Evolutionary conservation across 352 stramenopile genomes (phyloP), one percentile per base, ranked within the genome.

Genomic region (Sclerospora graminicola): DNA sequence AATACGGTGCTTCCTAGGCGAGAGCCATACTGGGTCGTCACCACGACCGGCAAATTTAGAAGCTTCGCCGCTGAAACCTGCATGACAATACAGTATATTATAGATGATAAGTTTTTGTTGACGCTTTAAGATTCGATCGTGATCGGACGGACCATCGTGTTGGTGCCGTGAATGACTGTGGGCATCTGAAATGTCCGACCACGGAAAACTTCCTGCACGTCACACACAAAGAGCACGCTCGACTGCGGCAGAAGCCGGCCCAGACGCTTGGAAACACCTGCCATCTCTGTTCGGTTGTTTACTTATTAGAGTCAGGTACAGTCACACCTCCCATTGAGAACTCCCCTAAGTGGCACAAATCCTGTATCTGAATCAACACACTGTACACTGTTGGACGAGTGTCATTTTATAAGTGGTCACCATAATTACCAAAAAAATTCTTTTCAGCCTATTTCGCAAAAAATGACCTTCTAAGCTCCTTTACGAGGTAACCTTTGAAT

Each of bases 191-290:
- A 90, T 47, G 96, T 98, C 15, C 94, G 48, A 27, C 83, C 79
- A 39, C 90, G 87, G 65, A 99, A 99, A n/a, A 84, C 56, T 63
- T 98, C 89, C 71, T 99, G 95, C 20, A 99, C 84, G 52, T 99
- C 95, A 54, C 95, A 99, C 14, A 98, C 69, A 14, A 99, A 92
- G 15, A 98, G 76, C 31, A 86, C 60, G 45, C 66, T 89, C 18
- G 79, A 85, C n/a, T 66, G 39, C 34, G 79, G 74, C 47, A 73
- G 51, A 6, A 91, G 52, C 13, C 66, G 66, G 21, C 76, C 73
- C 19, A 88, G 40, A 41, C 55, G 59, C 42, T 59, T 66, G 21
- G 45, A 39, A 19, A 63, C 29, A 33, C 53, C 52, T 18, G 55
- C 34, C 58, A 69, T 69, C 16, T 14, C 20, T 4, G 30, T 36